These are phyloP conservation scores for Gonium pectorale DNA, from an alignment of 139 green algal genomes.

Conservation along the genomic window DNA sequence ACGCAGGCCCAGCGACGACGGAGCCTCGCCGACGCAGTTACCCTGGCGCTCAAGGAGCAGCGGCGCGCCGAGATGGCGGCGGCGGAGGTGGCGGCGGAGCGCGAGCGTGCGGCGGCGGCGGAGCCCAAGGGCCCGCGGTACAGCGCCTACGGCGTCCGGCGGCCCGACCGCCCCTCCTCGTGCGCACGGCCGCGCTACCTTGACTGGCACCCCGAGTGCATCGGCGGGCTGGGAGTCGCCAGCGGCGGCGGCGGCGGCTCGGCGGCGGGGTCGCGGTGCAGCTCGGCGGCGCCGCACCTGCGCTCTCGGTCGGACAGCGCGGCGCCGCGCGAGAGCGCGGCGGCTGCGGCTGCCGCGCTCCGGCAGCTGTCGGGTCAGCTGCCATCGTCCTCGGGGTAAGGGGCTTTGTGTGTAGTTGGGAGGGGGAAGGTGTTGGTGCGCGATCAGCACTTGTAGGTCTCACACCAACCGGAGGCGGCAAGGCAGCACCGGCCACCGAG, in stretches of 20 bases:
- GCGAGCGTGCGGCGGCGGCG: neutral
- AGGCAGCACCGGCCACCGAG: no score
- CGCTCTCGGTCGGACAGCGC: neutral
- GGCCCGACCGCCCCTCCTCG: neutral
- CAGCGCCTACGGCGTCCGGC: neutral
- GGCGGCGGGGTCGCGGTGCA: neutral
- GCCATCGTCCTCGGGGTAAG: no score
- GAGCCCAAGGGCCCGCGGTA: neutral
- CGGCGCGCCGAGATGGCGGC: neutral
- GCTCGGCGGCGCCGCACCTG: neutral
- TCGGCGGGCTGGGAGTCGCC: neutral
- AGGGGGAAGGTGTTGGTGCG: no score
- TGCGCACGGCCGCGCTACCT: neutral
- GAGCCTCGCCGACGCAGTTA: neutral
- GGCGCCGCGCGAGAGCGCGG: no score
- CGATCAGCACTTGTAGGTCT: no score
- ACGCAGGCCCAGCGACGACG: neutral
- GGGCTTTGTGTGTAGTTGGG: no score
- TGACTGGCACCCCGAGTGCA: slow-evolving; percentile 19
- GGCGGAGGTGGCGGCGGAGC: neutral
- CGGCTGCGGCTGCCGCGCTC: neutral
- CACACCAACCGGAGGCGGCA: no score
- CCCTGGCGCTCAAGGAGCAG: neutral
- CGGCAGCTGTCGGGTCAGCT: no score
- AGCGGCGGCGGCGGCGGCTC: neutral